Conservation (phyloP, 768 basidiomycete genomes). For the Termitomyces eurrhizus region DNA sequence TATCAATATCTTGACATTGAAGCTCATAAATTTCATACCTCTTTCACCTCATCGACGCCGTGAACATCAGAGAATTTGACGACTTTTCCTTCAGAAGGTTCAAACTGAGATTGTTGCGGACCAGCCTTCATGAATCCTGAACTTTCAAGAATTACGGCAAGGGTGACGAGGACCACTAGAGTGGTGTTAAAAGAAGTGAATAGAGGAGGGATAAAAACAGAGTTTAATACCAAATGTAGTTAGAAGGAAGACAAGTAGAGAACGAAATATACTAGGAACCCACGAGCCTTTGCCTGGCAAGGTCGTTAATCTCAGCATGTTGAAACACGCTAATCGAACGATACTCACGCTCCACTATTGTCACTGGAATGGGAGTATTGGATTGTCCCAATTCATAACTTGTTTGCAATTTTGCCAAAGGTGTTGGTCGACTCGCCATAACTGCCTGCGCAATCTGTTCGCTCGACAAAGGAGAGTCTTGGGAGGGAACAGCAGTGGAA, state of each 20-base stretch:
- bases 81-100: conserved; percentile 72
- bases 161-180: conserved; percentile 75
- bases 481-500: conserved; percentile 13
- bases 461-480: conserved; percentile 20
- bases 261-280: conserved; percentile 59
- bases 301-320: conserved; percentile 6
- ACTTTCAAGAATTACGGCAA: conserved; percentile 90
- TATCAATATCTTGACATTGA: background rate
- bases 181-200: background rate
- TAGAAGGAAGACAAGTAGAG: conserved; percentile 47
- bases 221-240: conserved; percentile 60
- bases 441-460: conserved; percentile 47
- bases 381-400: conserved; percentile 40
- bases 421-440: conserved; percentile 32
- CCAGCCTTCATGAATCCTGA: conserved; percentile 91
- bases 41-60: conserved; percentile 96
- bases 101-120: conserved; percentile 76
- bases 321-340: background rate
- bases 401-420: conserved; percentile 39
- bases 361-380: conserved; percentile 69
- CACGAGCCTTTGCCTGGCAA: conserved; percentile 63
- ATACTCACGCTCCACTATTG: conserved; percentile 74
- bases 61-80: conserved; percentile 96
- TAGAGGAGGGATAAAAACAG: background rate
- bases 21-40: conserved; percentile 42